phyloP scores from a whole-genome alignment of 805 yeast genomes.

The Lachancea sp. region DNA sequence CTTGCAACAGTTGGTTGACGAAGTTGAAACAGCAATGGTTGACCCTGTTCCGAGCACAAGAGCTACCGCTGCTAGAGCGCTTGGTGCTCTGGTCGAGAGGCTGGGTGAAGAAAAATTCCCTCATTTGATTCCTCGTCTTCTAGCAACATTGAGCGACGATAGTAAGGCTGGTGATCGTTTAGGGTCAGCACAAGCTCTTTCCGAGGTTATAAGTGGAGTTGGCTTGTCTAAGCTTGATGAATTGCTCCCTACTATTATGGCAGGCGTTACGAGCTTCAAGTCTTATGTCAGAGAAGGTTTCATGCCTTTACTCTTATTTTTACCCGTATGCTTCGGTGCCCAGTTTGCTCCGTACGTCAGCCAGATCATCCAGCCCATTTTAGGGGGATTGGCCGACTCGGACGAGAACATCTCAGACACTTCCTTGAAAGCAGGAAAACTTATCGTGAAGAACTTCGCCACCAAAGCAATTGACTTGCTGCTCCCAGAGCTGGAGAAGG shows the following conservation, averaged over 20 bases:
- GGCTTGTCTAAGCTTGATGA: constrained; percentile 87
- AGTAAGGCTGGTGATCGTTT: constrained; percentile 80
- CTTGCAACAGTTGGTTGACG: constrained; percentile 66
- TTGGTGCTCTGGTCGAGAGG: constrained; percentile 93
- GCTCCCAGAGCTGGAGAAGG: constrained; percentile 88
- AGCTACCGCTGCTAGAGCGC: constrained; percentile 94
- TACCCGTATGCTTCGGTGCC: constrained; percentile 91
- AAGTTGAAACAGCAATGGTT: constrained; percentile 90
- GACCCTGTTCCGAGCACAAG: constrained; percentile 97
- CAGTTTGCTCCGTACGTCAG: constrained; percentile 86
- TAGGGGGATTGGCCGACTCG: constrained; percentile 83
- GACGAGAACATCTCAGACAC: constrained; percentile 84
- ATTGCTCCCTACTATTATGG: constrained; percentile 70
- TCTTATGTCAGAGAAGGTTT: constrained; percentile 81
- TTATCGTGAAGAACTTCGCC: constrained; percentile 87
- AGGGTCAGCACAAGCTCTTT: constrained; percentile 94
- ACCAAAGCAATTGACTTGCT: constrained; percentile 85
- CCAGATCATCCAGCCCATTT: constrained; percentile 83
- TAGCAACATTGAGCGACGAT: constrained; percentile 72
- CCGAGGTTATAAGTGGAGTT: constrained; percentile 89
- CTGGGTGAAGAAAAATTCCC: constrained; percentile 96
- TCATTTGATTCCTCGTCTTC: constrained; percentile 71
- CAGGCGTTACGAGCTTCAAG: constrained; percentile 61
- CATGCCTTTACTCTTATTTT: constrained; percentile 78
- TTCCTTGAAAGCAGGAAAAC: constrained; percentile 86